A percentile compares a stretch with the other conserved stretches of the same genome.
These are phyloP conservation scores for Cyclotella kingstonii DNA, from an alignment of 108 stramenopile species.

Conservation along the genomic window DNA sequence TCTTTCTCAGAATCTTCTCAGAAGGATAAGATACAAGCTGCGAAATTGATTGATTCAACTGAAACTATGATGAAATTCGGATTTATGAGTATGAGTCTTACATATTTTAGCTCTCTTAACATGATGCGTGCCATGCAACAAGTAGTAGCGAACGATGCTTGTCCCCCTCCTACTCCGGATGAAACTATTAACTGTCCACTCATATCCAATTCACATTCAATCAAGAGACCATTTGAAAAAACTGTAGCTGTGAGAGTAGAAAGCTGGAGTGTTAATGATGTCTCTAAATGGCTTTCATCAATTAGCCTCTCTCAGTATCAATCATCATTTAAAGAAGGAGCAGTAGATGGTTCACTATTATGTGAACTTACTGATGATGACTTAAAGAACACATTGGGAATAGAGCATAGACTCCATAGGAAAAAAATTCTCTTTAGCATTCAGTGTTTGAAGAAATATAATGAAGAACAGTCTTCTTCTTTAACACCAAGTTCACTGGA, in stretches of 20 bases:
- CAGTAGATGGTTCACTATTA: conserved; percentile 85
- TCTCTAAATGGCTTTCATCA: conserved; percentile 80
- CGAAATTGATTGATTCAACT: conserved; percentile 82
- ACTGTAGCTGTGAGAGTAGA: conserved; percentile 46
- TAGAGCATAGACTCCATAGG: conserved; percentile 86
- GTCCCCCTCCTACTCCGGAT: neutral
- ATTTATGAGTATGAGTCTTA: conserved; percentile 89
- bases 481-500: neutral
- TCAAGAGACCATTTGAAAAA: conserved; percentile 6
- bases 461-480: conserved; percentile 19
- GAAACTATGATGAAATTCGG: conserved; percentile 93
- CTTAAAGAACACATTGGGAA: conserved; percentile 80
- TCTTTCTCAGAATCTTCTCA: conserved; percentile 32
- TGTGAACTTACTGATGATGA: conserved; percentile 89
- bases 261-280: conserved; percentile 85
- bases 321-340: conserved; percentile 77
- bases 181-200: conserved; percentile 1
- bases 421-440: conserved; percentile 87
- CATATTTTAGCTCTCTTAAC: conserved; percentile 86
- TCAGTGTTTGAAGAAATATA: conserved; percentile 33
- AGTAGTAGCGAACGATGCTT: conserved; percentile 40
- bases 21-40: conserved; percentile 75
- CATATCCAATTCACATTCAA: neutral
- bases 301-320: conserved; percentile 76
- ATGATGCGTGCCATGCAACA: conserved; percentile 90